A percentile compares a stretch with the other conserved stretches of the same genome.
These are phyloP conservation scores for Jimgerdemannia flammicorona DNA, from an alignment of 192 early-diverging fungal genomes.

Conservation along the genomic window DNA sequence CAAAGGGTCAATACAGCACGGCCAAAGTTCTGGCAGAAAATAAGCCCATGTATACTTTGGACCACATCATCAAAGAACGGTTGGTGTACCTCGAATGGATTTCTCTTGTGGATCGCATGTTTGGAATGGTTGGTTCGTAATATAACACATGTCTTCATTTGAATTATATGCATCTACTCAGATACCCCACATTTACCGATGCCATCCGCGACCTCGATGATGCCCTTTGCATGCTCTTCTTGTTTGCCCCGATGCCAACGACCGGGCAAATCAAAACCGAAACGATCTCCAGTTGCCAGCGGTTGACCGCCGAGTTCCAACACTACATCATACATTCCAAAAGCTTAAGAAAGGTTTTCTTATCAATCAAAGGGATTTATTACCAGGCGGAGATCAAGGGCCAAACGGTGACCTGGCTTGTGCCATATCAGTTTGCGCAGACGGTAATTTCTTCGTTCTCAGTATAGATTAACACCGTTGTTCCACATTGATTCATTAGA, in stretches of 20 bases:
- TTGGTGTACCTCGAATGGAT: constrained; percentile 19
- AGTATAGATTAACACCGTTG: background rate
- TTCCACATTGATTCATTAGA: too few species aligned
- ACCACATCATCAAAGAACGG: constrained; percentile 94
- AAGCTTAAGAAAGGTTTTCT: constrained; percentile 83
- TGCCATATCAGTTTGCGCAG: constrained; percentile 94
- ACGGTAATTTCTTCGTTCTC: constrained; percentile 34
- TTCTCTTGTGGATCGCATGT: constrained; percentile 8
- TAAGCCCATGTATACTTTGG: constrained; percentile 82
- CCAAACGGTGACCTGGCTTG: constrained; percentile 90
- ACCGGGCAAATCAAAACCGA: constrained; percentile 56
- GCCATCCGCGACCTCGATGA: constrained; percentile 95
- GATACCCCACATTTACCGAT: constrained; percentile 92
- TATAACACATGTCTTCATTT: background rate
- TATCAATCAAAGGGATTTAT: constrained; percentile 99
- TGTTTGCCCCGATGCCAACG: constrained; percentile 89
- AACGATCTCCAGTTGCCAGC: constrained; percentile 70
- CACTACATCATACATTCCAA: constrained; percentile 81
- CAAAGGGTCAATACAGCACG: constrained; percentile 72
- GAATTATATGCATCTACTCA: constrained; percentile 7
- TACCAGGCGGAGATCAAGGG: constrained; percentile 98
- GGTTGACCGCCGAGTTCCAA: constrained; percentile 89
- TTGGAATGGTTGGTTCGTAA: background rate
- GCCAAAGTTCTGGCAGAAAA: constrained; percentile 74
- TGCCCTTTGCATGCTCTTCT: constrained; percentile 93